Base-by-base conservation (phyloP, 1,284 basidiomycete species). In the Tylopilus sp. region DNA sequence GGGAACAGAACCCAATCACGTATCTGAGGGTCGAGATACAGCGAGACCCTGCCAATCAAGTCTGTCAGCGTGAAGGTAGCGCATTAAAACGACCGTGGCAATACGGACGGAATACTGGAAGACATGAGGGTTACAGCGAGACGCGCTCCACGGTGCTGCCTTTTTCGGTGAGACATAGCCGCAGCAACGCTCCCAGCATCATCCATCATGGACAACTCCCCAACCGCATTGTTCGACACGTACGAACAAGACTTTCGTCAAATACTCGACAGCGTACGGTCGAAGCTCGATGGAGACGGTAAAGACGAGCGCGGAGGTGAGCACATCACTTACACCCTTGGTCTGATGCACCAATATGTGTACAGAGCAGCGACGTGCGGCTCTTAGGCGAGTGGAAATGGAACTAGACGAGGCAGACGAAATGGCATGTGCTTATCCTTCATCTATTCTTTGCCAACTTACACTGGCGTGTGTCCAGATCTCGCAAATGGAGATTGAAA, bases 401-500 rank as follows among this genome's bases (percentile, higher is more conserved):
- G 97, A 99, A 79, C 84, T 98, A 5, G 98, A 99, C 76, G 98
- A 99, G 81, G 97, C 97, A 0, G 97, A 99, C 73, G 98, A 99
- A 84, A 96, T 99, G 88, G 96, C 93, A 73, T 67, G 86, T 74
- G 19, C 24, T 22, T 36, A 54, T 12, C 26, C 57, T 13, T 47
- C 19, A 10, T 13, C 3, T 51, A 4, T 33, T 64, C 16, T 64
- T 57, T 33, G 33, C 58, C 39, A 12, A 26, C 68, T 70, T 54
- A 69, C 63, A 32, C 38, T 8, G 44, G 19, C 6, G 39, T 41
- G 29, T 12, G 19, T 26, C 49, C 72, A 97, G 96, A 88, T 98
- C 70, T 95, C 95, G 44, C 98, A 99, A 88, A 99, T 99, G 97
- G 97, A 99, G 81, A 94, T 99, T 67, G 98, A 99, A 82, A 92